Evolutionary conservation across 805 yeast species (phyloP).

Genomic region (Danielia oregonensis): DNA sequence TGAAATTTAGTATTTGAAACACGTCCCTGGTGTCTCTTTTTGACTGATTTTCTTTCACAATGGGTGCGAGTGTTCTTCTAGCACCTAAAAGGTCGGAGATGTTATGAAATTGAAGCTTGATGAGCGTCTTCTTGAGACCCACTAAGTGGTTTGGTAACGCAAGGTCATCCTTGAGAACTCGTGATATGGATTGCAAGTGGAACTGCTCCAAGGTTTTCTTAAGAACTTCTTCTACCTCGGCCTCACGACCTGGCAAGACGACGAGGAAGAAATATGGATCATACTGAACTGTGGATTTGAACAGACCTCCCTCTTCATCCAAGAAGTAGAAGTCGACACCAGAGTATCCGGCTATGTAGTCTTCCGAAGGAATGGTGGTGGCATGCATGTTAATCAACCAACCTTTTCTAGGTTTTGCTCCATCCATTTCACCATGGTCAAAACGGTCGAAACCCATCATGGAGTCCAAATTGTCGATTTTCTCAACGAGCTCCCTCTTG

Average conservation of each 20-base stretch:
- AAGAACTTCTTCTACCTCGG: slow-evolving; percentile 83
- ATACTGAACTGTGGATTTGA: slow-evolving; percentile 77
- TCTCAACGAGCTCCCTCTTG: slow-evolving; percentile 51
- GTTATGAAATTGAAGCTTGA: slow-evolving; percentile 73
- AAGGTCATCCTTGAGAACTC: slow-evolving; percentile 74
- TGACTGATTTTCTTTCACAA: slow-evolving; percentile 62
- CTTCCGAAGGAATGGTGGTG: slow-evolving; percentile 61
- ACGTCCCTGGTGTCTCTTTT: slow-evolving; percentile 62
- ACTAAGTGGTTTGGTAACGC: slow-evolving; percentile 79
- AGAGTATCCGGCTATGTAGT: slow-evolving; percentile 62
- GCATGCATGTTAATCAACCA: slow-evolving; percentile 97
- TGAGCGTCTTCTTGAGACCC: slow-evolving; percentile 62
- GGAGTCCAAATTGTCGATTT: slow-evolving; percentile 67
- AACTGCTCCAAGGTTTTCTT: slow-evolving; percentile 62
- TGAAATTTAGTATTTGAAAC: slow-evolving; percentile 53
- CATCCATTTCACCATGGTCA: slow-evolving; percentile 62
- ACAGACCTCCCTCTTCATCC: slow-evolving; percentile 95
- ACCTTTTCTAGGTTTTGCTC: slow-evolving; percentile 55
- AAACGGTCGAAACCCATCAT: slow-evolving; percentile 85
- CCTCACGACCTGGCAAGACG: slow-evolving; percentile 55
- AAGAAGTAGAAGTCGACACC: slow-evolving; percentile 93
- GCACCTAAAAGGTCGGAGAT: slow-evolving; percentile 72
- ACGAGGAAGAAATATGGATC: slow-evolving; percentile 84
- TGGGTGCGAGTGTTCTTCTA: slow-evolving; percentile 64
- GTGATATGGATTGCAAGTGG: slow-evolving; percentile 48